phyloP scores from a whole-genome alignment of 495 filamentous ascomycete species.

The Trichoderma reesei region DNA sequence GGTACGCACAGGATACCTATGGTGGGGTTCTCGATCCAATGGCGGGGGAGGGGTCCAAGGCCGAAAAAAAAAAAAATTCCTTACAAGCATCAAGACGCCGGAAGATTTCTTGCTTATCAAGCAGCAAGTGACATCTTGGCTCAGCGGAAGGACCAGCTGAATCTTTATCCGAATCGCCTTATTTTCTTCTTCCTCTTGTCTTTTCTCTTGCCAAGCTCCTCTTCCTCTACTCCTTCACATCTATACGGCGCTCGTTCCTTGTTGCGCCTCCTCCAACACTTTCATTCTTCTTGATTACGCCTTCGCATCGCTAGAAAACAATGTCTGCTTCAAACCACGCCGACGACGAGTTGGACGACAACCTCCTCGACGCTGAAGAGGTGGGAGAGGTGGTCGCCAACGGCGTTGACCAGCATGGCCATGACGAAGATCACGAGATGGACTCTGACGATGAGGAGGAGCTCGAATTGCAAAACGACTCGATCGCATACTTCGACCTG shows the following conservation, averaged over 20 bases:
- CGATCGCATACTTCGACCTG: constrained; percentile 77
- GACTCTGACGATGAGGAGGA: constrained; percentile 56
- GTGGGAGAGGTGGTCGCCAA: constrained; percentile 55
- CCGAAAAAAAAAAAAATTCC: constrained; percentile 1
- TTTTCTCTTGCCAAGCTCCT: neutral
- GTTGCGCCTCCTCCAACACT: neutral
- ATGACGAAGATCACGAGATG: too few relatives aligned
- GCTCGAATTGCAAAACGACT: constrained; percentile 82
- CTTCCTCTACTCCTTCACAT: neutral
- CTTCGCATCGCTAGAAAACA: neutral
- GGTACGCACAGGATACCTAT: too few relatives aligned
- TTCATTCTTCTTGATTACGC: neutral
- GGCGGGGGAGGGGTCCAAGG: constrained; percentile 5
- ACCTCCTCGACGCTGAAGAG: constrained; percentile 61
- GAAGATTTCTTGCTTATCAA: constrained; percentile 9
- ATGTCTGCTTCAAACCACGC: constrained; percentile 20
- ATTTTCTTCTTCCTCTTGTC: too few relatives aligned
- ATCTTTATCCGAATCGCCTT: neutral
- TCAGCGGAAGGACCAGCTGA: neutral
- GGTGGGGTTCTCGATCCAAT: neutral
- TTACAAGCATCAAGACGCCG: neutral
- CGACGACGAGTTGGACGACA: constrained; percentile 37
- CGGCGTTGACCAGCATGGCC: constrained; percentile 51
- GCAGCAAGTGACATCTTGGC: neutral
- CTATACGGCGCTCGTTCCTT: neutral